Percentiles rank a stretch among this genome's conserved stretches.
Conservation (phyloP, 1,284 basidiomycete genomes). For the Pseudozyma sp. region DNA sequence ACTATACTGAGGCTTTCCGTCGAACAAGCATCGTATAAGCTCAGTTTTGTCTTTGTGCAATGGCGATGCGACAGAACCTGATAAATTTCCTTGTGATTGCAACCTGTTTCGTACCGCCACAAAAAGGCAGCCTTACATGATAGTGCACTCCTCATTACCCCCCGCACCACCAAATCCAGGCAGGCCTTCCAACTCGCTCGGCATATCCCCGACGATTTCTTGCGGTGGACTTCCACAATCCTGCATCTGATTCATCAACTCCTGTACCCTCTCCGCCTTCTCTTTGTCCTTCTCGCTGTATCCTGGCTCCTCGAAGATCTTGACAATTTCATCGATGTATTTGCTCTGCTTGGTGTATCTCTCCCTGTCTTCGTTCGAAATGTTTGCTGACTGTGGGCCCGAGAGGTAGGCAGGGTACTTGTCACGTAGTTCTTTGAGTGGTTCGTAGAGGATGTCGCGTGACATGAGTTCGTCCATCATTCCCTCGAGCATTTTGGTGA, state of each 20-base stretch:
- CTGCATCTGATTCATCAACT: slow-evolving; percentile 88
- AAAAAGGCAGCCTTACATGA: slow-evolving; percentile 51
- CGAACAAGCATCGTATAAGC: too few relatives aligned
- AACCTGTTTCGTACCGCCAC: background rate
- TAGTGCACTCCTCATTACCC: slow-evolving; percentile 54
- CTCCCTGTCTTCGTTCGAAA: slow-evolving; percentile 76
- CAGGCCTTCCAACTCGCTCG: slow-evolving; percentile 73
- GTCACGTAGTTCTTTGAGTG: slow-evolving; percentile 85
- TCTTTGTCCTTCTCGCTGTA: slow-evolving; percentile 74
- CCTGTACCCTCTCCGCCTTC: slow-evolving; percentile 74
- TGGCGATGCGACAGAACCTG: too few relatives aligned
- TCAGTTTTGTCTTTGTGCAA: too few relatives aligned
- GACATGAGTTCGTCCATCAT: slow-evolving; percentile 96
- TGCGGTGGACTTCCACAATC: slow-evolving; percentile 85
- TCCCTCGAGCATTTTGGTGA: slow-evolving; percentile 82
- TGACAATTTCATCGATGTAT: slow-evolving; percentile 78
- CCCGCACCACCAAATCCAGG: slow-evolving; percentile 43
- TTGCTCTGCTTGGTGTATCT: slow-evolving; percentile 79
- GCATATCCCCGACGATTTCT: slow-evolving; percentile 91
- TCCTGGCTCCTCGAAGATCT: slow-evolving; percentile 77
- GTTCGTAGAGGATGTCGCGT: slow-evolving; percentile 92
- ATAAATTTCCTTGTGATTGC: background rate
- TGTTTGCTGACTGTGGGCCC: slow-evolving; percentile 68
- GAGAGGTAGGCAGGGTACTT: slow-evolving; percentile 88
- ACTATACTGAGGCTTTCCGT: too few relatives aligned